Base-by-base conservation (phyloP, 805 yeast species). In the Ogataea neopini region DNA sequence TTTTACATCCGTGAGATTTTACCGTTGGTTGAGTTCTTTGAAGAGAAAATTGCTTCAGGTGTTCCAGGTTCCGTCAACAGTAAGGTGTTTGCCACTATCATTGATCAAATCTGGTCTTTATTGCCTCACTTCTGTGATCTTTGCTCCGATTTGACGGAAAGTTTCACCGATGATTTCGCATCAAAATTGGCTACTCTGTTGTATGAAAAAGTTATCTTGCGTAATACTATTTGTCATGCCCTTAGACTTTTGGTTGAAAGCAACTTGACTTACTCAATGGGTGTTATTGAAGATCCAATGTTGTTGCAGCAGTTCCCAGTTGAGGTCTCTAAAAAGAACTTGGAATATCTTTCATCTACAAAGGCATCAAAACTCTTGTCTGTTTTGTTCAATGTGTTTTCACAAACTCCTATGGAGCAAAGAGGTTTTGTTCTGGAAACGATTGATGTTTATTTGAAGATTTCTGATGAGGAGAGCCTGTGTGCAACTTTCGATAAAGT, bases 71-170 rank as follows among this genome's bases (percentile, higher is more conserved):
- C 91, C 1, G 75, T 87, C 50, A 86, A 88, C 63, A 66, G 71
- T 48, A 94, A 89, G 68, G 81, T 94, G 44, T 86, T 88, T 62
- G 78, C 82, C 58, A 92, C 99, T 2, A 80, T 94, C 38, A 73
- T 88, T 35, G 96, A 88, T 62, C 99, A 94, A 74, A 75, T 91
- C 28, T 90, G 97, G 97, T 83, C 95, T 1, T 73, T 91, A 53
- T 73, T 94, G 52, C 96, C 98, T 14, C 86, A 83, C 57, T 94
- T 90, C 67, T 85, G 94, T 62, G 94, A 87, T 62, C 74, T 91
- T 57, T 96, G 98, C 28, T 72, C 71, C 20, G 99, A 94, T 68
- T 72, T 89, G 55, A 65, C 62, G 18, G 59, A 62, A 7, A 71
- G 88, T 0, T 89, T 92, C 62, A 79, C 80, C 46, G 88, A 84